These are phyloP conservation scores for Petunia hybrid DNA, from an alignment of 305 asterid genomes.

Conservation along the genomic window DNA sequence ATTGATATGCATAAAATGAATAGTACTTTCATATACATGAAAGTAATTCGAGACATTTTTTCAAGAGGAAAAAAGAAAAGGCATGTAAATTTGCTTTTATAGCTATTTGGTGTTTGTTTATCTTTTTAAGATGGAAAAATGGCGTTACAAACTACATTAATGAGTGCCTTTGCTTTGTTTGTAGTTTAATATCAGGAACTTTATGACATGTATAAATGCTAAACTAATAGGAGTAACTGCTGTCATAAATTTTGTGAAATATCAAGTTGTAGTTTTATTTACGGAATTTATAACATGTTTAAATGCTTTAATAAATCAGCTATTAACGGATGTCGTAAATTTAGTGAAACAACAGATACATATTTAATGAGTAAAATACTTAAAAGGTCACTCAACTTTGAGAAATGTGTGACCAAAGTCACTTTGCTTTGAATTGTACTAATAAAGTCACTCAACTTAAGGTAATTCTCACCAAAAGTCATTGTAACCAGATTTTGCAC, in stretches of 20 bases:
- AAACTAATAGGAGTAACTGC: background rate
- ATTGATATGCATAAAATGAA: background rate
- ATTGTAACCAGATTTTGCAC: too few species aligned
- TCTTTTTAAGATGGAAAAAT: background rate
- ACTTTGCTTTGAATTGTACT: too few species aligned
- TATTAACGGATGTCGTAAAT: too few species aligned
- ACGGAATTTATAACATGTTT: too few species aligned
- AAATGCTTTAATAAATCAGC: too few species aligned
- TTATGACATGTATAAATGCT: background rate
- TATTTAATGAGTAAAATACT: too few species aligned
- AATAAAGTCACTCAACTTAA: too few species aligned
- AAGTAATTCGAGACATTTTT: slow-evolving; percentile 23
- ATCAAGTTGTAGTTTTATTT: too few species aligned
- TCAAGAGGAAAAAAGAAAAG: background rate
- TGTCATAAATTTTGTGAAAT: background rate
- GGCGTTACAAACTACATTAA: slow-evolving; percentile 14
- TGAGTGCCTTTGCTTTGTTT: background rate
- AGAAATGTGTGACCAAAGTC: too few species aligned
- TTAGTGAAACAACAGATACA: too few species aligned
- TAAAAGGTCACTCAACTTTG: too few species aligned
- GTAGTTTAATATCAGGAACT: background rate
- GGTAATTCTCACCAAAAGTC: too few species aligned
- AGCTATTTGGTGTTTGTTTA: background rate
- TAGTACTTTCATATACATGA: background rate
- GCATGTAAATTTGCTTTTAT: background rate